Evolutionary conservation across 2,329 filamentous ascomycete genomes (phyloP).

Genomic region (Diplodia intermedia): DNA sequence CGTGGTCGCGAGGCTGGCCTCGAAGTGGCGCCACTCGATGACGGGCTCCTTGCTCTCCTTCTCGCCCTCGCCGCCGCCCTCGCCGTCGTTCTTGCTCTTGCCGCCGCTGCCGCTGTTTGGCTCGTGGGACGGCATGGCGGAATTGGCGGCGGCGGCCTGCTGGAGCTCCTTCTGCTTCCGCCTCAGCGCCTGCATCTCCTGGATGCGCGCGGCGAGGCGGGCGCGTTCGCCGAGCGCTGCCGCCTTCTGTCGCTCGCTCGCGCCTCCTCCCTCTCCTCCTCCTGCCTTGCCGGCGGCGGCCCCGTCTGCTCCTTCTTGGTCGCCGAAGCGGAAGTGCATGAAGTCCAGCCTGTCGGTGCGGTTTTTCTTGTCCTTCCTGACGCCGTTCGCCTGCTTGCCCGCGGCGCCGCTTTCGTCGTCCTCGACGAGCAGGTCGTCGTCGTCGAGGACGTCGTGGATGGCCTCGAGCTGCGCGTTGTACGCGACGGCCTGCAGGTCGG

Average conservation of each 20-base stretch:
- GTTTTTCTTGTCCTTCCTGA: conserved; percentile 37
- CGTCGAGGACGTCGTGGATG: conserved; percentile 87
- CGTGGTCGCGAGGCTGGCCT: conserved; percentile 77
- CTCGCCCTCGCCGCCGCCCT: conserved; percentile 43
- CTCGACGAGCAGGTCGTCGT: conserved; percentile 42
- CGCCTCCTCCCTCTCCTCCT: conserved; percentile 38
- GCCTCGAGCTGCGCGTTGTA: conserved; percentile 97
- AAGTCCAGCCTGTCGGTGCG: conserved; percentile 43
- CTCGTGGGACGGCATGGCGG: neutral
- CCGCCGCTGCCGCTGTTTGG: conserved; percentile 32
- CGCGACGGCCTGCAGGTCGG: conserved; percentile 91
- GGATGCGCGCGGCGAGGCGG: conserved; percentile 79
- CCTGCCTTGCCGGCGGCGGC: too few species aligned
- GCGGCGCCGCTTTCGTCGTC: conserved; percentile 35
- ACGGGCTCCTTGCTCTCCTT: conserved; percentile 69
- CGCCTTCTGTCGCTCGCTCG: conserved; percentile 49
- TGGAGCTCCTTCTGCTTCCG: conserved; percentile 65
- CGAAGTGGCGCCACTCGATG: conserved; percentile 83
- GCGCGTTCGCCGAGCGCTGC: conserved; percentile 75
- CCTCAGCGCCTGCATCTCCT: conserved; percentile 75
- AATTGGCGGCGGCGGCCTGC: conserved; percentile 36
- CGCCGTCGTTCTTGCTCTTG: conserved; percentile 34
- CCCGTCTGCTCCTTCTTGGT: conserved; percentile 38
- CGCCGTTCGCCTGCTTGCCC: conserved; percentile 35
- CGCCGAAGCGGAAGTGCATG: conserved; percentile 80